Evolutionary conservation across 306 rosid genomes (phyloP), one percentile per base, ranked within the genome.

Genomic region (Lathyrus aphaca): DNA sequence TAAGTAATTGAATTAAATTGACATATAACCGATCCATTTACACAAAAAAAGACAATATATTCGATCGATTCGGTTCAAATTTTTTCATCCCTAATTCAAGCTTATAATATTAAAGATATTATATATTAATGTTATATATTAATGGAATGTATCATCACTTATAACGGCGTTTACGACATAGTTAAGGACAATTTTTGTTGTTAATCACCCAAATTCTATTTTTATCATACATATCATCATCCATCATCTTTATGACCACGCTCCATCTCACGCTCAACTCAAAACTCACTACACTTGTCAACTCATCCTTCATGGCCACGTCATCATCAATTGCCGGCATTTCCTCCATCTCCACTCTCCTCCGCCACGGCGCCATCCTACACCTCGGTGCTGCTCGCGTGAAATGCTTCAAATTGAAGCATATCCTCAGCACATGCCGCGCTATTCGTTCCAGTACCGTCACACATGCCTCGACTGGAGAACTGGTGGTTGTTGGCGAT

Each of bases 401-500:
- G 39, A 80, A 42, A 13, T 56, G 55, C 38, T 62, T 64, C 5
- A 8, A 29, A 6, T 32, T 45, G 25, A 79, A 48, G 8, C 73
- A 44, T 61, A 46, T 40, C 17, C 68, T 19, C 6, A 61, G 32
- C 54, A 16, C 48, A 21, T 68, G 74, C 58, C 49, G 15, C 12
- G 66, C 30, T 5, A 40, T 56, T 40, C 56, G 58, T 27, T 38
- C 49, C 17, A 11, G 44, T 50, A 18, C 45, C 51, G 54, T 25
- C 43, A n/a, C 17, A 44, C 72, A 78, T 58, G 80, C 85, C 15
- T 30, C 80, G 1, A 6, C 15, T 0, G 42, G 13, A 21, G 84
- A 77, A 57, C 75, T 42, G 59, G 82, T 70, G 48, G 79, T 37
- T 39, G 76, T 77, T 37, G 79, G 10, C 43, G 84, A 61, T 11